Percentiles rank a stretch among this genome's conserved stretches.
phyloP scores from a whole-genome alignment of 1,284 basidiomycete species.

The Trametes pubescens region DNA sequence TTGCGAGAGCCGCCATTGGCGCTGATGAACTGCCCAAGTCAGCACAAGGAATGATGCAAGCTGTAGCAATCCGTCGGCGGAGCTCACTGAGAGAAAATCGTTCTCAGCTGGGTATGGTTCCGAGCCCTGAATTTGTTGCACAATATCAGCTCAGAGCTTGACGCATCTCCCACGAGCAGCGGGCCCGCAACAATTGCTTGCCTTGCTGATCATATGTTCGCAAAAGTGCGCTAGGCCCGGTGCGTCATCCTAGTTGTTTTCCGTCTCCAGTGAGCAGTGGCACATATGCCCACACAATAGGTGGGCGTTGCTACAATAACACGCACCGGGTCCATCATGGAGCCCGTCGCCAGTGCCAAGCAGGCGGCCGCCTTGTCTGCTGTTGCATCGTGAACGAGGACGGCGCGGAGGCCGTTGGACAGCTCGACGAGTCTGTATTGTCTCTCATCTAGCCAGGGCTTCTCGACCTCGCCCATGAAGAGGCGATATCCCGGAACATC shows the following conservation, averaged over 20 bases:
- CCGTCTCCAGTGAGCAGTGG: background rate
- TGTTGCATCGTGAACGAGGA: constrained; percentile 65
- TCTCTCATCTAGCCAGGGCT: constrained; percentile 53
- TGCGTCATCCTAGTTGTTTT: constrained; percentile 45
- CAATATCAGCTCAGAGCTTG: constrained; percentile 4
- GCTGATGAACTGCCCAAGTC: constrained; percentile 53
- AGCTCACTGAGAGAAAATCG: constrained; percentile 55
- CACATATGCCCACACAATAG: background rate
- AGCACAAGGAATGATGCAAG: background rate
- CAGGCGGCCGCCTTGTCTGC: constrained; percentile 74
- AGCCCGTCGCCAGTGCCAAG: constrained; percentile 70
- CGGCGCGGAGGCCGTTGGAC: constrained; percentile 66
- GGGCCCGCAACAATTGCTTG: constrained; percentile 15
- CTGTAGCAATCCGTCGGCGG: background rate
- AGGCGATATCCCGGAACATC: constrained; percentile 32
- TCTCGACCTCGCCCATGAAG: constrained; percentile 47
- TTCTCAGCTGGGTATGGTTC: constrained; percentile 62
- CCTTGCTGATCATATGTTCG: constrained; percentile 65
- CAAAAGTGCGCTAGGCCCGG: constrained; percentile 62
- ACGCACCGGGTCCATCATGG: constrained; percentile 67
- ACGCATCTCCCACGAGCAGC: background rate
- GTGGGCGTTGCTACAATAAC: background rate
- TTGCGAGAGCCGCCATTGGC: constrained; percentile 69
- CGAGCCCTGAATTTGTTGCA: constrained; percentile 42
- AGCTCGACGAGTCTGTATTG: constrained; percentile 62